Percentiles rank a stretch among this genome's conserved stretches.
phyloP scores from a whole-genome alignment of 306 rosid genomes.

The Pterocarpus macrocarpus region DNA sequence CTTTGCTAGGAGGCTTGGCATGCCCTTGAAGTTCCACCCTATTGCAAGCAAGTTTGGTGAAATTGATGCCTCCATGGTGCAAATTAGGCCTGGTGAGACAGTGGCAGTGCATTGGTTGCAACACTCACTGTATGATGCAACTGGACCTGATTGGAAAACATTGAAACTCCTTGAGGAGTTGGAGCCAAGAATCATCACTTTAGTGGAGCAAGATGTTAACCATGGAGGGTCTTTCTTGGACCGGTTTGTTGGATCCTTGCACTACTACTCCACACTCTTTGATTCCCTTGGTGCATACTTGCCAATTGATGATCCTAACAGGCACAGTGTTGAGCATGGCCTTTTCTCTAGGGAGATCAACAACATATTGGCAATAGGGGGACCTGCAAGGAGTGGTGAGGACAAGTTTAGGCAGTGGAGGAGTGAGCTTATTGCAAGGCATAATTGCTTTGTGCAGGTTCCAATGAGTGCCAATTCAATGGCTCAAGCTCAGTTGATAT shows the following conservation, averaged over 20 bases:
- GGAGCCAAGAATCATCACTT: slow-evolving; percentile 74
- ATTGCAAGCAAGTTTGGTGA: slow-evolving; percentile 64
- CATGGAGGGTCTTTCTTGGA: slow-evolving; percentile 80
- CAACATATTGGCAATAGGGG: slow-evolving; percentile 86
- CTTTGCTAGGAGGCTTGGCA: slow-evolving; percentile 71
- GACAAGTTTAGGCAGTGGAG: slow-evolving; percentile 83
- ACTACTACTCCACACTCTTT: slow-evolving; percentile 85
- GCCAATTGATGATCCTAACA: slow-evolving; percentile 58
- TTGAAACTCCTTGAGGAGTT: slow-evolving; percentile 63
- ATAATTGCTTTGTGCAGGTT: slow-evolving; percentile 58
- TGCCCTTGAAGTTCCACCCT: slow-evolving; percentile 74
- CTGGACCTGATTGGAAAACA: slow-evolving; percentile 82
- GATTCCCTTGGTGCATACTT: slow-evolving; percentile 78
- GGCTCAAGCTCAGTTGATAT: slow-evolving; percentile 89
- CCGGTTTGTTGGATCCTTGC: slow-evolving; percentile 85
- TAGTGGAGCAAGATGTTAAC: slow-evolving; percentile 82
- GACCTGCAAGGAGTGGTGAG: slow-evolving; percentile 82
- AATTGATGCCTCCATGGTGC: slow-evolving; percentile 59
- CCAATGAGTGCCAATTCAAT: slow-evolving; percentile 81
- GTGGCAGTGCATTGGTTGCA: slow-evolving; percentile 86
- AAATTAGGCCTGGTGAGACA: slow-evolving; percentile 60
- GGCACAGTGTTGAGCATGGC: slow-evolving; percentile 72
- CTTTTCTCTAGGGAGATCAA: slow-evolving; percentile 69
- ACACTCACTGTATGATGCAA: slow-evolving; percentile 75
- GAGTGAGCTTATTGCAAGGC: slow-evolving; percentile 65